These are phyloP conservation scores for Fusarium miscanthi DNA, from an alignment of 2,329 filamentous ascomycete species.

Conservation along the genomic window DNA sequence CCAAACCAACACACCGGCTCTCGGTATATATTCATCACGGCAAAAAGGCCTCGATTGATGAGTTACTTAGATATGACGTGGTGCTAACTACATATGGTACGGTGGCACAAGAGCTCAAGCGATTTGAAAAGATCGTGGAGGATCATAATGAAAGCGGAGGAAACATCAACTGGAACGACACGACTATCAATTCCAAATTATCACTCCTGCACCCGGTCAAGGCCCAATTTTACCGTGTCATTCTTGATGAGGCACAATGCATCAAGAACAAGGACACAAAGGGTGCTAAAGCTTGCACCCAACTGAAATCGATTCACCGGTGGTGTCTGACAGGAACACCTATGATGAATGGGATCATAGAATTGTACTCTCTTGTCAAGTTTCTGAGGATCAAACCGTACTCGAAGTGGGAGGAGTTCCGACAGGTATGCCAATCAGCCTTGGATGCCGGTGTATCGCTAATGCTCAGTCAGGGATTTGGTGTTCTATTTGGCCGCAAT, in stretches of 20 bases:
- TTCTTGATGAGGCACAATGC: slow-evolving; percentile 86
- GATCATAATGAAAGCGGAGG: slow-evolving; percentile 54
- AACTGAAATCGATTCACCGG: slow-evolving; percentile 73
- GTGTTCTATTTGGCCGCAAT: slow-evolving; percentile 50
- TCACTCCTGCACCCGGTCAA: slow-evolving; percentile 69
- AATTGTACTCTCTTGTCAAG: slow-evolving; percentile 80
- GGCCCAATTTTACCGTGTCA: slow-evolving; percentile 80
- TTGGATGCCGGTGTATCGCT: not conserved
- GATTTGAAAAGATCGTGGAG: slow-evolving; percentile 64
- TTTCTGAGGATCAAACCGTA: slow-evolving; percentile 85
- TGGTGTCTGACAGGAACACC: slow-evolving; percentile 88
- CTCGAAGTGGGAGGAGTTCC: slow-evolving; percentile 71
- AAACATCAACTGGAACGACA: slow-evolving; percentile 51
- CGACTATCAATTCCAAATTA: slow-evolving; percentile 53
- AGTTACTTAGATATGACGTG: slow-evolving; percentile 77
- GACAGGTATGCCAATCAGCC: slow-evolving; percentile 54
- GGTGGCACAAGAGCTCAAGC: slow-evolving; percentile 71
- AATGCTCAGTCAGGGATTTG: slow-evolving; percentile 53
- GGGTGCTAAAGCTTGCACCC: slow-evolving; percentile 74
- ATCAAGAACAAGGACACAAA: slow-evolving; percentile 84
- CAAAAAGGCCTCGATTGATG: slow-evolving; percentile 68
- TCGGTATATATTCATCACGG: slow-evolving; percentile 78
- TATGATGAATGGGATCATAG: slow-evolving; percentile 86
- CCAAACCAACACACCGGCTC: slow-evolving; percentile 69
- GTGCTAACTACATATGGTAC: slow-evolving; percentile 90